phyloP scores from a whole-genome alignment of 1,284 basidiomycete species.

The Wolfiporia cocos region DNA sequence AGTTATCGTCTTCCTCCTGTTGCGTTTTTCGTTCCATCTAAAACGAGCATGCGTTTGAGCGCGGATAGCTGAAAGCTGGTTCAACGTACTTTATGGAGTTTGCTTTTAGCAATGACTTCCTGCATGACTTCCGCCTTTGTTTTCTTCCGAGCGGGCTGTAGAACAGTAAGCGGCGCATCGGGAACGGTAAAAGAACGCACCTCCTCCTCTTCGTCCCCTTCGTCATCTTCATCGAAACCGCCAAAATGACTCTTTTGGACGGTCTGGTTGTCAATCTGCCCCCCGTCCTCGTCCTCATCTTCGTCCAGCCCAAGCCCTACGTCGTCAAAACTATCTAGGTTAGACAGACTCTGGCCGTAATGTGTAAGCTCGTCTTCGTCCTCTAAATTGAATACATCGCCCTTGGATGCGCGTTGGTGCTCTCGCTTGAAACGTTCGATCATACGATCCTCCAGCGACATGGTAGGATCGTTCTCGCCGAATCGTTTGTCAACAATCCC shows the following conservation, averaged over 20 bases:
- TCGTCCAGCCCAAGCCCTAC: slow-evolving; percentile 70
- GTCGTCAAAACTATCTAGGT: slow-evolving; percentile 83
- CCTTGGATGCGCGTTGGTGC: slow-evolving; percentile 74
- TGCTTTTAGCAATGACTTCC: slow-evolving; percentile 97
- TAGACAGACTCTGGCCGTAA: slow-evolving; percentile 84
- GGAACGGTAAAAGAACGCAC: slow-evolving; percentile 18
- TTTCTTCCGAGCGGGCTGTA: slow-evolving; percentile 75
- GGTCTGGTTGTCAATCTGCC: slow-evolving; percentile 60
- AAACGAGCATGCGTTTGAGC: not conserved
- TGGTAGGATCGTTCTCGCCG: slow-evolving; percentile 89
- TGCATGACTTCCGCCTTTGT: slow-evolving; percentile 97
- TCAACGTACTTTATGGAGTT: slow-evolving; percentile 75
- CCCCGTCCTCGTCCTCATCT: slow-evolving; percentile 57
- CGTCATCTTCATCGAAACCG: slow-evolving; percentile 74
- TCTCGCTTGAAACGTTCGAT: slow-evolving; percentile 94
- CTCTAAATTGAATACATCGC: slow-evolving; percentile 86
- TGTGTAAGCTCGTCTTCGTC: slow-evolving; percentile 91
- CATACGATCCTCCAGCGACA: slow-evolving; percentile 95
- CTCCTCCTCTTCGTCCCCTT: slow-evolving; percentile 47
- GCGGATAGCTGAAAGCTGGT: not conserved
- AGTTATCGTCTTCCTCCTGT: slow-evolving; percentile 80
- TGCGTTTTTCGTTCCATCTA: slow-evolving; percentile 86
- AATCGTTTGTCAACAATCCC: slow-evolving; percentile 93
- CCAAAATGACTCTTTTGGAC: slow-evolving; percentile 79
- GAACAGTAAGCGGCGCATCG: not conserved